Evolutionary conservation across 768 basidiomycete species (phyloP).

Genomic region (Lactarius hatsudake): DNA sequence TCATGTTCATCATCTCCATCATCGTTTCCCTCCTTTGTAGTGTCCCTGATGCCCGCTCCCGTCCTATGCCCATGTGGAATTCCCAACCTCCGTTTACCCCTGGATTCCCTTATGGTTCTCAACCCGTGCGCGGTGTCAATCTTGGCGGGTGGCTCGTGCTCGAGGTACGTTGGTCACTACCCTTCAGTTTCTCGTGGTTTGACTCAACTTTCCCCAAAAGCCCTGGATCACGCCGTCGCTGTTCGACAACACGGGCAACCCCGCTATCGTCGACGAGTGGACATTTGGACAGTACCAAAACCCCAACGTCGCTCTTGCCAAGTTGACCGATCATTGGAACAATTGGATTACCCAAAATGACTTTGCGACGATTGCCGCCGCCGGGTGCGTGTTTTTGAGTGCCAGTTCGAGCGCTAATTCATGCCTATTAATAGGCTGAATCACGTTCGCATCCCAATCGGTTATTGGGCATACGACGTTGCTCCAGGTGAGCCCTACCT

Average conservation of each 20-base stretch:
- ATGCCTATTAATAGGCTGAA: conserved; percentile 53
- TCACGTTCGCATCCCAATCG: conserved; percentile 81
- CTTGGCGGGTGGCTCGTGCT: conserved; percentile 66
- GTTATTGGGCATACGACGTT: conserved; percentile 89
- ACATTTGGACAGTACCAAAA: conserved; percentile 69
- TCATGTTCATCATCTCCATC: conserved; percentile 11
- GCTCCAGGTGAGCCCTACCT: conserved; percentile 75
- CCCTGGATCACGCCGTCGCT: conserved; percentile 80
- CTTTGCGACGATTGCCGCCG: conserved; percentile 68
- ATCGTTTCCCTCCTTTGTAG: conserved; percentile 34
- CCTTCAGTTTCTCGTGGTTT: neutral
- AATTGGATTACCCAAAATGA: conserved; percentile 84
- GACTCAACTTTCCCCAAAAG: conserved; percentile 29
- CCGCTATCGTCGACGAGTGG: conserved; percentile 67
- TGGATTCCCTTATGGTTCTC: conserved; percentile 68
- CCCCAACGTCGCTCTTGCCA: conserved; percentile 44
- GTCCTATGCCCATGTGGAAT: conserved; percentile 21
- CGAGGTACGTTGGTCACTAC: conserved; percentile 38
- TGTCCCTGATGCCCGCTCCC: conserved; percentile 31
- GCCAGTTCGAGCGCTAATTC: neutral
- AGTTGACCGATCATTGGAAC: conserved; percentile 68
- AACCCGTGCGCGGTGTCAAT: conserved; percentile 81
- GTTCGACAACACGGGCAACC: conserved; percentile 63
- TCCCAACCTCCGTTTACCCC: conserved; percentile 37
- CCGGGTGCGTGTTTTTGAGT: conserved; percentile 49